These are phyloP conservation scores for Mucor irregularis DNA, from an alignment of 371 early-diverging fungal species.

Conservation along the genomic window DNA sequence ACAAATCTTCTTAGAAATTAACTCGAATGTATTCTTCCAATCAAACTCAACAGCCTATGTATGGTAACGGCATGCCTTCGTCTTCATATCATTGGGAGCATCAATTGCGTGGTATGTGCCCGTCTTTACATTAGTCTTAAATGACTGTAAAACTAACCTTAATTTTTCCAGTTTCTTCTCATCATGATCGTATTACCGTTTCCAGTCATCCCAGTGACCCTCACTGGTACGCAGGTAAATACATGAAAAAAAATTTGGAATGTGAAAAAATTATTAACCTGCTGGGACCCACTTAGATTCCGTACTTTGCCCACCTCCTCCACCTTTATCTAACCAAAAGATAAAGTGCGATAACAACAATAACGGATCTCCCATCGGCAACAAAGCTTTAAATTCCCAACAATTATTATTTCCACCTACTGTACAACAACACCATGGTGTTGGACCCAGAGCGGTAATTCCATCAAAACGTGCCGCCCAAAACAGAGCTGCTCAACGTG, in stretches of 20 bases:
- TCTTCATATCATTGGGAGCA: slow-evolving; percentile 11
- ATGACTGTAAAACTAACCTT: no score
- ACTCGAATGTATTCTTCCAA: slow-evolving; percentile 1
- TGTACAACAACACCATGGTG: background rate
- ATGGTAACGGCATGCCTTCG: background rate
- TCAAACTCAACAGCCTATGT: background rate
- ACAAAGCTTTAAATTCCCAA: slow-evolving; percentile 5
- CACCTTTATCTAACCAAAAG: background rate
- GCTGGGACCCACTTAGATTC: slow-evolving; percentile 1
- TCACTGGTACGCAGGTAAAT: slow-evolving; percentile 15
- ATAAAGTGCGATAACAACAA: background rate
- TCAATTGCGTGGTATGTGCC: slow-evolving; percentile 7
- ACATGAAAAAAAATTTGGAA: background rate
- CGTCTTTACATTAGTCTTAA: no score
- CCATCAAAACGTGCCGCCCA: slow-evolving; percentile 37
- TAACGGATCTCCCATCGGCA: background rate
- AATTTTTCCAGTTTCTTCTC: background rate
- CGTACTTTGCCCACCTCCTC: slow-evolving; percentile 7
- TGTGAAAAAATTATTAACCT: background rate
- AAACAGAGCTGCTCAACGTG: slow-evolving; percentile 69
- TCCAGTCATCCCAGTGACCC: slow-evolving; percentile 4
- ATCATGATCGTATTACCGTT: slow-evolving; percentile 1
- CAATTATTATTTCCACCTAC: slow-evolving; percentile 1
- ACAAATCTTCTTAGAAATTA: background rate
- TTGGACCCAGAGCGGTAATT: slow-evolving; percentile 14